Evolutionary conservation across 345 rosid species (phyloP), one percentile per base, ranked within the genome.

Genomic region (Brassica cretica): DNA sequence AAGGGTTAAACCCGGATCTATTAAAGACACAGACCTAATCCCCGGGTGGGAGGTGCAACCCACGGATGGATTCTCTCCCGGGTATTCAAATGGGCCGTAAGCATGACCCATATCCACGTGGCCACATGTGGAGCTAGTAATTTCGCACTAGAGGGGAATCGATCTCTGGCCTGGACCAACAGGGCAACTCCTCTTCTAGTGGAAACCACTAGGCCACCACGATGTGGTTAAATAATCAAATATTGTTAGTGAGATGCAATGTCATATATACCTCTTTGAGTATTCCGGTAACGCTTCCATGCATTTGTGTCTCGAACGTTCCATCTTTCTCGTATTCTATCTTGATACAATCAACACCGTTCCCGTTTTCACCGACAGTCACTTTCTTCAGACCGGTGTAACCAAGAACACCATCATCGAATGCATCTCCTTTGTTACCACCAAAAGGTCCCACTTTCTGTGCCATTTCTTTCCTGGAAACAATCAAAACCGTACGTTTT

Each of bases 331-430:
- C 76, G 12, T 73, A 73, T 27, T 61, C 76, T 8, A 44, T 27
- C 32, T 62, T 46, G 46, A 63, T 27, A 44, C 14, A 73, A 44
- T n/a, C 5, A 1, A 73, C 69, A 3, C 61, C 46, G 66, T 63
- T 4, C 1, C 5, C 9, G 2, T 30, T 64, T 46, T 73, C 46
- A 2, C 44, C 76, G 9, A 72, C 59, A 5, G 14, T n/a, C 27
- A 72, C 29, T 72, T 72, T 72, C 16, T 5, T 72, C 25, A 72
- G 18, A 25, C 27, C 59, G 1, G 49, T 55, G 7, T 60, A 72
- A 62, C 64, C 64, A 59, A 59, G 14, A 24, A 5, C 10, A 25
- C 68, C 68, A 72, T 72, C 76, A 35, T 72, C 76, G 32, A 72
- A 72, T 62, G 76, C 24, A 0, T 30, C 44, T 64, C 67, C 67